phyloP scores from a whole-genome alignment of 2,329 filamentous ascomycete genomes.

The Botrytis cinerea region DNA sequence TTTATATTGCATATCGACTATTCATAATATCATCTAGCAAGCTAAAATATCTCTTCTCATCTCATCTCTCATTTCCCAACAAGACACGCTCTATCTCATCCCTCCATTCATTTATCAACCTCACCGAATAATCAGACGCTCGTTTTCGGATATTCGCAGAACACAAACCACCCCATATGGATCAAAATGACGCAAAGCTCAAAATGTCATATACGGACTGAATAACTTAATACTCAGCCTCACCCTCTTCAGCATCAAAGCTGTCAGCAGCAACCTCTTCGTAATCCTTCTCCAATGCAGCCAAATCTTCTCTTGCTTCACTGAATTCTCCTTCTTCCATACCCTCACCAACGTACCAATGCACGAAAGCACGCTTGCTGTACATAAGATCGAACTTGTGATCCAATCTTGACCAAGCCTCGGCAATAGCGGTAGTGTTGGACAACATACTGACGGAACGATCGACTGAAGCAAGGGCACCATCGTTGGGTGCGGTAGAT shows the following conservation, averaged over 20 bases:
- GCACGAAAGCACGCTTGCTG: constrained; percentile 68
- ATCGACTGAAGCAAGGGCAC: constrained; percentile 55
- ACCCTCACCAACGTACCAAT: constrained; percentile 70
- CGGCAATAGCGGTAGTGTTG: constrained; percentile 67
- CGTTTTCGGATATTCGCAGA: constrained; percentile 25
- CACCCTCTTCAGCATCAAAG: constrained; percentile 51
- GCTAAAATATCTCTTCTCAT: constrained; percentile 11
- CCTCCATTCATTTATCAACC: constrained; percentile 13
- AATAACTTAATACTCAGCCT: constrained; percentile 45
- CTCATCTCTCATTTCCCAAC: constrained; percentile 4
- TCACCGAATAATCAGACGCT: constrained; percentile 22
- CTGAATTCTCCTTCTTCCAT: constrained; percentile 71
- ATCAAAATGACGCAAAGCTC: constrained; percentile 20
- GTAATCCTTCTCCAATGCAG: constrained; percentile 65
- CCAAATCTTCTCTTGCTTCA: constrained; percentile 66
- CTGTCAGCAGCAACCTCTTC: constrained; percentile 62
- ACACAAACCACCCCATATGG: constrained; percentile 20
- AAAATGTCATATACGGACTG: constrained; percentile 9
- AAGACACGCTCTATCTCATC: not conserved
- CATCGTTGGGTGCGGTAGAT: constrained; percentile 42
- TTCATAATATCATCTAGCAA: constrained; percentile 23
- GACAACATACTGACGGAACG: constrained; percentile 62
- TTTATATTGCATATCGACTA: constrained; percentile 10
- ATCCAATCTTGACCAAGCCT: constrained; percentile 64
- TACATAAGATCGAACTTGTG: constrained; percentile 73